Conservation (phyloP, 352 stramenopile genomes). For the Phytophthora pini region DNA sequence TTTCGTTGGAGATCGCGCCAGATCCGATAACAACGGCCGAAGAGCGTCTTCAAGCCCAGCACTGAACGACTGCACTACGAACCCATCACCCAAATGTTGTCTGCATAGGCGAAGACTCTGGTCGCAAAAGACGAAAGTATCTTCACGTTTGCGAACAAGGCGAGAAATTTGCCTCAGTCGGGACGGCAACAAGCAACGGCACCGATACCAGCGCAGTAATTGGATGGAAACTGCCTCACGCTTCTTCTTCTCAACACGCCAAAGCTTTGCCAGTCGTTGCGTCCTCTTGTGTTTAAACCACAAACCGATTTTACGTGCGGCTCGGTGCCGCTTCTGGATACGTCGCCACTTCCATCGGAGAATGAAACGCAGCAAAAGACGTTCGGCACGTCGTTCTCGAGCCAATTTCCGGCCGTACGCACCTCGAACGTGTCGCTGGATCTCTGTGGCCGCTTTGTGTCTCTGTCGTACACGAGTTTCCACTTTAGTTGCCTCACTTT, state of each 20-base stretch:
- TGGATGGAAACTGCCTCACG: slow-evolving; percentile 26
- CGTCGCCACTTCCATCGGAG: slow-evolving; percentile 47
- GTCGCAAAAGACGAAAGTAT: slow-evolving; percentile 40
- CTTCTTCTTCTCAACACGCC: slow-evolving; percentile 38
- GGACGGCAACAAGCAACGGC: slow-evolving; percentile 30
- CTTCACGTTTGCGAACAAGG: slow-evolving; percentile 27
- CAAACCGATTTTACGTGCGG: slow-evolving; percentile 37
- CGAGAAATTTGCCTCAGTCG: slow-evolving; percentile 25
- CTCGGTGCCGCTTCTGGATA: slow-evolving; percentile 20
- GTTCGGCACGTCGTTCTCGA: slow-evolving; percentile 33
- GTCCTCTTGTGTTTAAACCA: slow-evolving; percentile 51
- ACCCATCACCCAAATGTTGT: slow-evolving; percentile 49
- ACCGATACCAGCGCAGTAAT: slow-evolving; percentile 43
- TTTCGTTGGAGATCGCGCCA: slow-evolving; percentile 18
- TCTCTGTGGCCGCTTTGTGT: slow-evolving; percentile 38
- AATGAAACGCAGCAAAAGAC: slow-evolving; percentile 35
- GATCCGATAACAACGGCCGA: slow-evolving; percentile 23
- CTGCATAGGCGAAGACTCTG: slow-evolving; percentile 48
- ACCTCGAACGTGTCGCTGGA: slow-evolving; percentile 46
- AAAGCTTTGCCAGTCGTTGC: slow-evolving; percentile 42
- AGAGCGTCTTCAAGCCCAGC: slow-evolving; percentile 28
- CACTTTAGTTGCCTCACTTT: slow-evolving; percentile 32
- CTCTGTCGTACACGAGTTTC: slow-evolving; percentile 37
- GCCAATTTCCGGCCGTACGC: slow-evolving; percentile 29
- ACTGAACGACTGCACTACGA: slow-evolving; percentile 43